Conservation (phyloP, 495 filamentous ascomycete species). For the Lophium mytilinum region DNA sequence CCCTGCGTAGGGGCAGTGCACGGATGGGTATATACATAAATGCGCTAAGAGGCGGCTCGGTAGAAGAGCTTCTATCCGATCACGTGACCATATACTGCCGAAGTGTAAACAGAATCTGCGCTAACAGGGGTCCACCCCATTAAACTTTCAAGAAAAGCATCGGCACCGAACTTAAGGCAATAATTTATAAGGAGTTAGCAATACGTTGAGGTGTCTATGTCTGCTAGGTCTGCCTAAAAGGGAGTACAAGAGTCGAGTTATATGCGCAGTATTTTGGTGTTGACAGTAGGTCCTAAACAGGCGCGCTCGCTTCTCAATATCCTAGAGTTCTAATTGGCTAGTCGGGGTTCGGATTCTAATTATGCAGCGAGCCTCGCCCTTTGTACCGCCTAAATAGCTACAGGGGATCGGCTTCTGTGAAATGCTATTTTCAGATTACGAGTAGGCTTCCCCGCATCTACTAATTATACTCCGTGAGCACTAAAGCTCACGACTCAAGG, state of each 20-base stretch:
- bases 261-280: background rate
- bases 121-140: background rate
- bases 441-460: too few relatives aligned
- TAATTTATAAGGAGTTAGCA: background rate
- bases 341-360: background rate
- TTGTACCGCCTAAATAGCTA: too few relatives aligned
- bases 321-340: background rate
- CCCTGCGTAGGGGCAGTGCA: too few relatives aligned
- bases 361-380: background rate
- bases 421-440: too few relatives aligned
- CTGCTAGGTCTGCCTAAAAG: background rate
- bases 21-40: too few relatives aligned
- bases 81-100: too few relatives aligned
- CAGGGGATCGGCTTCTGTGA: too few relatives aligned
- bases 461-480: too few relatives aligned
- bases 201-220: background rate
- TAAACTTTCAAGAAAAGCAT: background rate
- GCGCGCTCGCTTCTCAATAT: background rate
- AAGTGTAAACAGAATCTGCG: background rate
- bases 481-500: too few relatives aligned
- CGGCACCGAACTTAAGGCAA: background rate
- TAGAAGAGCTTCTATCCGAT: too few relatives aligned
- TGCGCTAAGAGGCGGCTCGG: too few relatives aligned
- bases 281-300: background rate
- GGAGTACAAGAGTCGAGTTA: background rate